A percentile compares a stretch with the other conserved stretches of the same genome.
Evolutionary conservation across 2,329 filamentous ascomycete species (phyloP).

Genomic region (Laburnicola sp.): DNA sequence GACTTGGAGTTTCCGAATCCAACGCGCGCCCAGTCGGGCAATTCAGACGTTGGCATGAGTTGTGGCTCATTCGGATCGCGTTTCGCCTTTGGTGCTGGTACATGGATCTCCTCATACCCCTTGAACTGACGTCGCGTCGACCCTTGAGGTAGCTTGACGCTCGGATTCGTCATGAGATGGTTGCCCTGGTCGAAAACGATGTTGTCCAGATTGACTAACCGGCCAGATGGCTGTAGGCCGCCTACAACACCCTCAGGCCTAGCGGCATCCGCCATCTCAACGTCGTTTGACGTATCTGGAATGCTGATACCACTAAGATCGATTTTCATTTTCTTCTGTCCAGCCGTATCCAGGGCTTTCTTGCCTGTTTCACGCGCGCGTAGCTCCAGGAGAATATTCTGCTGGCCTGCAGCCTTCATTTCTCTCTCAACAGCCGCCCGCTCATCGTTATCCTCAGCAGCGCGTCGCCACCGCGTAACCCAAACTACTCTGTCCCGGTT

Average conservation of each 20-base stretch:
- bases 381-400: slow-evolving; percentile 85
- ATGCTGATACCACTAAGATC: slow-evolving; percentile 86
- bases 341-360: slow-evolving; percentile 58
- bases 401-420: slow-evolving; percentile 86
- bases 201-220: slow-evolving; percentile 91
- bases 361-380: slow-evolving; percentile 68
- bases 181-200: slow-evolving; percentile 97
- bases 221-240: slow-evolving; percentile 83
- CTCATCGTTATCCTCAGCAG: slow-evolving; percentile 74
- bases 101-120: slow-evolving; percentile 97
- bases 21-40: slow-evolving; percentile 87
- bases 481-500: slow-evolving; percentile 95
- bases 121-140: slow-evolving; percentile 96
- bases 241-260: slow-evolving; percentile 64
- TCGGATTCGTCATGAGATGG: slow-evolving; percentile 99
- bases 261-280: slow-evolving; percentile 43
- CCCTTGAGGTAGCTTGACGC: slow-evolving; percentile 88
- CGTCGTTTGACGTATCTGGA: slow-evolving; percentile 61
- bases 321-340: slow-evolving; percentile 77
- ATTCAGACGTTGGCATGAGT: slow-evolving; percentile 79
- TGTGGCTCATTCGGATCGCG: slow-evolving; percentile 74
- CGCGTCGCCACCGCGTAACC: slow-evolving; percentile 84
- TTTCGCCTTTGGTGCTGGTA: slow-evolving; percentile 87
- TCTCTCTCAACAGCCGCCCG: slow-evolving; percentile 80
- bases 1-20: slow-evolving; percentile 86